Conservation (phyloP, 805 yeast genomes). For the Yamadazyma sp. region DNA sequence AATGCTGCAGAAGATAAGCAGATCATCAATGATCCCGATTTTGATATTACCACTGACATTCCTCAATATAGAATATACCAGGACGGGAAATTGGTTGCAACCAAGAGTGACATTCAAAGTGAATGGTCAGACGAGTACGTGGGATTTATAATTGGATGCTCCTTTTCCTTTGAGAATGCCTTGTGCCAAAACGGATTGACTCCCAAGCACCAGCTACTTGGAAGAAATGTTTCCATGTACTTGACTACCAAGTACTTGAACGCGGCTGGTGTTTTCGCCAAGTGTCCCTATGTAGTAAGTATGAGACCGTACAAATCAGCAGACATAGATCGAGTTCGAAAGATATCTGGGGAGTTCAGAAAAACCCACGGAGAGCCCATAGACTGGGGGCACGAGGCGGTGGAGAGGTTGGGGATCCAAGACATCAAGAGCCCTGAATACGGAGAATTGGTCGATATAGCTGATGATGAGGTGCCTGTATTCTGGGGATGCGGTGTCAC, state of each 20-base stretch:
- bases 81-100: conserved; percentile 25
- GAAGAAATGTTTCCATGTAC: conserved; percentile 11
- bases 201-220: conserved; percentile 22
- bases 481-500: conserved; percentile 49
- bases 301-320: conserved; percentile 38
- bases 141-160: conserved; percentile 45
- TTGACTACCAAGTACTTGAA: conserved; percentile 10
- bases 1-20: background rate
- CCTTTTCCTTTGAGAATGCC: conserved; percentile 40
- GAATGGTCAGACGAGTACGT: conserved; percentile 36
- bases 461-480: conserved; percentile 38
- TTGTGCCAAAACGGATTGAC: conserved; percentile 27
- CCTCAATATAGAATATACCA: conserved; percentile 36
- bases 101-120: conserved; percentile 22
- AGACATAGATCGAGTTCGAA: conserved; percentile 29
- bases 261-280: conserved; percentile 11
- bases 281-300: conserved; percentile 36
- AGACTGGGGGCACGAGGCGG: conserved; percentile 43
- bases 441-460: conserved; percentile 32
- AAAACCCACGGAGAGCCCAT: conserved; percentile 43
- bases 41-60: conserved; percentile 34
- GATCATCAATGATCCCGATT: conserved; percentile 10
- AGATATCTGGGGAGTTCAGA: conserved; percentile 27
- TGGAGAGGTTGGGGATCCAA: conserved; percentile 32
- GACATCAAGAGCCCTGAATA: conserved; percentile 34